Evolutionary conservation across 106 monocot genomes (phyloP), one percentile per base, ranked within the genome.

Genomic region (Agapanthus africanus): DNA sequence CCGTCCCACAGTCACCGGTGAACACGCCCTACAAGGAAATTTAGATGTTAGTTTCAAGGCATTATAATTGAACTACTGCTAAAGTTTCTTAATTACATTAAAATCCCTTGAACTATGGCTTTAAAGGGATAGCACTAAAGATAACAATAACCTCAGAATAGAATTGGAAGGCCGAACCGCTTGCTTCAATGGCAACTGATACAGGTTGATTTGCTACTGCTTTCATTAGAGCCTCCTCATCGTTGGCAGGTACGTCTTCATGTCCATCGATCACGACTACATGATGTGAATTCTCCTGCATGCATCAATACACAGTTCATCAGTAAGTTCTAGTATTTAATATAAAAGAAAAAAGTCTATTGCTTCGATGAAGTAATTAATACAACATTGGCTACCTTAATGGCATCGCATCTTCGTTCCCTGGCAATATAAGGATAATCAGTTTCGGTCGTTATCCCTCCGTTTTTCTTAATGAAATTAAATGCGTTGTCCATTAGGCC

Each of bases 401-500:
- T 42, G 15, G 37, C 41, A 31, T 66, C 42, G 28, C 66, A 64
- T 25, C 28, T 41, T 2, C 14, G 14, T 39, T 66, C 41, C 4
- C 2, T 11, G 28, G 66, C 66, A 9, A 66, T 66, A 66, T 87
- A 93, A 15, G 88, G 93, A 71, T 93, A 93, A n/a, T 93, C 81
- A 3, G 69, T 66, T 25, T 93, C 84, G 36, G 79, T 77, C 51
- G 88, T 86, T 15, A 93, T 79, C 0, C 87, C 70, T 35, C 52
- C 69, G 42, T 71, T 71, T 15, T 60, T 71, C 59, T 41, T 71
- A 40, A 71, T 71, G 71, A 60, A 71, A 1, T 71, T 37, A 26
- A 71, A 71, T 0, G 71, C 71, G 18, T 27, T 30, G 59, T 71
- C 59, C 71, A 60, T 60, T 9, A 41, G 30, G 7, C 71, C 71